Evolutionary conservation across 352 stramenopile genomes (phyloP), one percentile per base, ranked within the genome.

Genomic region (Blastocystis sp.): DNA sequence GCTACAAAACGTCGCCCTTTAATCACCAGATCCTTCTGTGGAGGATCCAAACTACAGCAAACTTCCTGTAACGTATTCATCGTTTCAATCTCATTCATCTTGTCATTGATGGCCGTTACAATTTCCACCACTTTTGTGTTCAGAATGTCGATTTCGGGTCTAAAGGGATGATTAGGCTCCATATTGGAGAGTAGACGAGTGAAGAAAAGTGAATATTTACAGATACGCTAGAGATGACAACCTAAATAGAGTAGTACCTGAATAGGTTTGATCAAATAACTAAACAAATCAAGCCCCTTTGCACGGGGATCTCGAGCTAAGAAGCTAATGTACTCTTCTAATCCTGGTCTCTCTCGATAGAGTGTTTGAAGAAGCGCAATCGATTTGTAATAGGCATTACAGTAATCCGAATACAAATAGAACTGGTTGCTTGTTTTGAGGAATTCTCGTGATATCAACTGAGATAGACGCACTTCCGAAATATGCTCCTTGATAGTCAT

Each of bases 191-290:
- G 56, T 24, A 84, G 27, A 5, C 73, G 51, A 4, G 24, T 84
- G 53, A 84, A 84, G 73, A 84, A 84, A 2, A 84, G 53, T 0
- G 73, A 60, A 30, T 84, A 84, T 51, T 84, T 84, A 35, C 73
- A 84, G 73, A 84, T 84, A 15, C 73, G n/a, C 73, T 84, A 68
- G 5, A 27, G 1, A 15, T 13, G n/a, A 64, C 7, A 37, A 30
- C n/a, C 2, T 0, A 22, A 40, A 53, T 35, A 2, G 2, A 19
- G 9, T 7, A 9, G 17, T n/a, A 84, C 73, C 33, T 84, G 73
- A 64, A 84, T 66, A 9, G 73, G 73, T 30, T 84, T 84, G 53
- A 84, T 84, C 22, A 84, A 57, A 42, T 68, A 84, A 66, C 73
- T 84, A 42, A 84, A 84, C 30, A 84, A 37, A 24, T 84, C 73